These are phyloP conservation scores for Betula pendula DNA, from an alignment of 306 rosid species.

Conservation along the genomic window DNA sequence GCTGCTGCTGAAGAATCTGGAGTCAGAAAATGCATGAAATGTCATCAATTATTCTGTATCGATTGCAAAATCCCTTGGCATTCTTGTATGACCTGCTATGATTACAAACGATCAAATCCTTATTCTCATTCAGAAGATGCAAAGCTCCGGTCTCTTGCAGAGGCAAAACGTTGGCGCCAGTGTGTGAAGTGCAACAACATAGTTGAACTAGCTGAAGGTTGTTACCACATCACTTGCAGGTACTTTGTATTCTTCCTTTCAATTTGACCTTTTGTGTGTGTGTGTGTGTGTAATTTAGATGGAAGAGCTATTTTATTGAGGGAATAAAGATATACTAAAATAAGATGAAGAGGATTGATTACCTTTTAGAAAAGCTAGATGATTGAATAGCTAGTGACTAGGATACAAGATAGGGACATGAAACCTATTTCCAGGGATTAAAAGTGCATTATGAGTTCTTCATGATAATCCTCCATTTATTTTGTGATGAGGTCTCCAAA, in stretches of 20 bases:
- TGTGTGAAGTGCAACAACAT: constrained; percentile 57
- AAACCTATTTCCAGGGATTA: too few relatives aligned
- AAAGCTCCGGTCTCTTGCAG: constrained; percentile 46
- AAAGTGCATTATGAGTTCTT: too few relatives aligned
- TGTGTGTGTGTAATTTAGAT: too few relatives aligned
- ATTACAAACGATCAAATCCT: constrained; percentile 30
- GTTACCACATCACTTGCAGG: constrained; percentile 70
- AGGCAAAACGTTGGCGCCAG: constrained; percentile 41
- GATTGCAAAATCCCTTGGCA: constrained; percentile 65
- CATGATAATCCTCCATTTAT: too few relatives aligned
- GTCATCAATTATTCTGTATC: constrained; percentile 45
- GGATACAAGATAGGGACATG: too few relatives aligned
- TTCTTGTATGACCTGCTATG: constrained; percentile 31
- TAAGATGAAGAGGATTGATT: not conserved
- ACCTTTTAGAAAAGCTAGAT: not conserved
- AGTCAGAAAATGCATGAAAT: constrained; percentile 53
- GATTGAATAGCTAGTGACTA: constrained; percentile 1
- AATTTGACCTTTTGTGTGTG: not conserved
- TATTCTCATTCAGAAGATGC: constrained; percentile 36
- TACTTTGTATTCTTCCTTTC: constrained; percentile 7
- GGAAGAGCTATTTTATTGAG: not conserved
- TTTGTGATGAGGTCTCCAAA: too few relatives aligned
- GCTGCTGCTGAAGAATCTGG: constrained; percentile 27
- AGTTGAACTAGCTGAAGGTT: constrained; percentile 64
- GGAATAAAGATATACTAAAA: not conserved